Conservation (phyloP, 768 basidiomycete genomes). For the Termitomyces sp. region DNA sequence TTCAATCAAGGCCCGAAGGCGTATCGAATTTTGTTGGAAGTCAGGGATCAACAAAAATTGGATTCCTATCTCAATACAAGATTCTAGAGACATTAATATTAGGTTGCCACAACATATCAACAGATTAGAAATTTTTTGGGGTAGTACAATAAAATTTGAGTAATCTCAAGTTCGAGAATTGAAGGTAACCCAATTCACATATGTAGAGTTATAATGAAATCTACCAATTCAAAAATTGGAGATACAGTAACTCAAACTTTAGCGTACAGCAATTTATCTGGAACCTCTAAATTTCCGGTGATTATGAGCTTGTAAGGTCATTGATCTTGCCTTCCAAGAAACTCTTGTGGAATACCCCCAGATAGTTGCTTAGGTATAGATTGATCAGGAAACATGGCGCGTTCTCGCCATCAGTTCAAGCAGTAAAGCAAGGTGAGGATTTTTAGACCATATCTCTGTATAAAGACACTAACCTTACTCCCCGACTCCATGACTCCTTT, state of each 20-base stretch:
- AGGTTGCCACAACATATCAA: too few species aligned
- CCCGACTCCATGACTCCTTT: slow-evolving; percentile 1
- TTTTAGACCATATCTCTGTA: not conserved
- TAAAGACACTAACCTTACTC: not conserved
- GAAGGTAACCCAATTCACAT: too few species aligned
- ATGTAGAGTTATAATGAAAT: too few species aligned
- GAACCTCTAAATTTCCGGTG: too few species aligned
- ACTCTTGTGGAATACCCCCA: not conserved
- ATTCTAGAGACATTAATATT: not conserved
- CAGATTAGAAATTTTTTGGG: too few species aligned
- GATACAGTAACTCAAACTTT: too few species aligned
- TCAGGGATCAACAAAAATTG: slow-evolving; percentile 11
- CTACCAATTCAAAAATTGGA: too few species aligned
- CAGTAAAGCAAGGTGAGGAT: not conserved
- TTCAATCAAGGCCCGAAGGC: slow-evolving; percentile 13
- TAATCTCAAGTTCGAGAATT: too few species aligned
- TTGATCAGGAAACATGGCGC: not conserved
- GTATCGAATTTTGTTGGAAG: slow-evolving; percentile 7
- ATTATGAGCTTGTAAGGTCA: too few species aligned
- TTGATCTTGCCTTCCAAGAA: not conserved
- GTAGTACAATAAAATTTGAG: too few species aligned
- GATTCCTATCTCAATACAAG: slow-evolving; percentile 8
- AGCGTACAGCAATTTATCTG: too few species aligned
- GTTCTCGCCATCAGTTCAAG: not conserved
- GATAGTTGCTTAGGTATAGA: not conserved